Conservation (phyloP, 495 filamentous ascomycete species). For the Podospora pseudocomata region DNA sequence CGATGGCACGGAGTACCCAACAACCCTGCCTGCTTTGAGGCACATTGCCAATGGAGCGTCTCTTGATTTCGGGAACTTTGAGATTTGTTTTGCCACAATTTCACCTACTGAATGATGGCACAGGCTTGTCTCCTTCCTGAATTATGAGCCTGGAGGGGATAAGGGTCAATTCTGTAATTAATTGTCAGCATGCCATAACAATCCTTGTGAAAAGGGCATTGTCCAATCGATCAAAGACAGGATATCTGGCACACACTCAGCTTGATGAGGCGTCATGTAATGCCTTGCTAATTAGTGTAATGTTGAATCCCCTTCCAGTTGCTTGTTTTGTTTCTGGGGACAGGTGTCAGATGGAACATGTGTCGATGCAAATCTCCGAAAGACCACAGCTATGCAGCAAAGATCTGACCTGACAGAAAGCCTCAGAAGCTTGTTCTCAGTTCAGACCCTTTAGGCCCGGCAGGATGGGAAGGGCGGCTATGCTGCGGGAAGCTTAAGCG, state of each 20-base stretch:
- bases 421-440: constrained; percentile 5
- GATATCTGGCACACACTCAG: background rate
- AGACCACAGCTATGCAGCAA: background rate
- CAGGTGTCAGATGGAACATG: no score
- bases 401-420: background rate
- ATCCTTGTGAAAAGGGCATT: background rate
- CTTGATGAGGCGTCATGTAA: no score
- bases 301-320: no score
- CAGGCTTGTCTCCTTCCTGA: background rate
- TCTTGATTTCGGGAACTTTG: background rate
- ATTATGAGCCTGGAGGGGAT: background rate
- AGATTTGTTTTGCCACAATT: background rate
- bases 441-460: background rate
- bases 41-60: background rate
- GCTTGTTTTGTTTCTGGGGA: no score
- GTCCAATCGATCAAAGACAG: no score
- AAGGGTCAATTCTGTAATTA: background rate
- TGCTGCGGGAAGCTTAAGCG: background rate
- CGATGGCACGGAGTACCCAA: background rate
- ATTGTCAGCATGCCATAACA: background rate
- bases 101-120: background rate
- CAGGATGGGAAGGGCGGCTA: background rate
- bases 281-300: no score
- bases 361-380: background rate
- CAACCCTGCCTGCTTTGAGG: background rate